phyloP scores from a whole-genome alignment of 2,329 filamentous ascomycete genomes.

The Neophaeococcomyces mojaviensis region DNA sequence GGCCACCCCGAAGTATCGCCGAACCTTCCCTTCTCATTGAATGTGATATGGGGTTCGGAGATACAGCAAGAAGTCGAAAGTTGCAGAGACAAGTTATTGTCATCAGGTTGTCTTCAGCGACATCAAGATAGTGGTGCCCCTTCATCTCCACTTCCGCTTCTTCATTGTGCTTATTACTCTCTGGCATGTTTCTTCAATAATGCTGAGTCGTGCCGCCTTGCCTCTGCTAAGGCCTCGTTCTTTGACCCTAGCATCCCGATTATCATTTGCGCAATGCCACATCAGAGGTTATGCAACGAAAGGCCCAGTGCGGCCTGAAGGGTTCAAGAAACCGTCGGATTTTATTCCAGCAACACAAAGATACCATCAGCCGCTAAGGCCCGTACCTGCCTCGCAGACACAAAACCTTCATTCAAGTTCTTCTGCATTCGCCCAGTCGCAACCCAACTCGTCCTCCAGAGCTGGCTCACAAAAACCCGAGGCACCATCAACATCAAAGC shows the following conservation, averaged over 20 bases:
- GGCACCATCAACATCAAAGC: constrained; percentile 6
- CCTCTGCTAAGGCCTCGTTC: constrained; percentile 38
- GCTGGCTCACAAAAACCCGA: no score
- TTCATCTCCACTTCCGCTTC: background rate
- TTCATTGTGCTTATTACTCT: background rate
- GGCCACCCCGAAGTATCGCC: background rate
- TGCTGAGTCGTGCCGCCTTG: constrained; percentile 40
- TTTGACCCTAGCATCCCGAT: constrained; percentile 29
- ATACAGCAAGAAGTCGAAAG: no score
- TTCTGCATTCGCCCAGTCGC: background rate
- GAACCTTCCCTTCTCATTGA: no score
- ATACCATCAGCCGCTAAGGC: constrained; percentile 2
- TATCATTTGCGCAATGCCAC: constrained; percentile 28
- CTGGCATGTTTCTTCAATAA: constrained; percentile 22
- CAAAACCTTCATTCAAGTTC: background rate
- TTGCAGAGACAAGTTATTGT: no score
- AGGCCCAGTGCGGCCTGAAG: constrained; percentile 21
- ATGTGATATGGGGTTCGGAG: no score
- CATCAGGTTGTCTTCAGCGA: background rate
- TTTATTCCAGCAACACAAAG: background rate
- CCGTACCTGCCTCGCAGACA: constrained; percentile 6
- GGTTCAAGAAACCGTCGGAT: constrained; percentile 17
- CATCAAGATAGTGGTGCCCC: background rate
- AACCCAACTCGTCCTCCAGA: background rate
- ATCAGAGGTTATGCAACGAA: constrained; percentile 35